Evolutionary conservation across 768 basidiomycete species (phyloP).

Genomic region (Mrakia frigida): DNA sequence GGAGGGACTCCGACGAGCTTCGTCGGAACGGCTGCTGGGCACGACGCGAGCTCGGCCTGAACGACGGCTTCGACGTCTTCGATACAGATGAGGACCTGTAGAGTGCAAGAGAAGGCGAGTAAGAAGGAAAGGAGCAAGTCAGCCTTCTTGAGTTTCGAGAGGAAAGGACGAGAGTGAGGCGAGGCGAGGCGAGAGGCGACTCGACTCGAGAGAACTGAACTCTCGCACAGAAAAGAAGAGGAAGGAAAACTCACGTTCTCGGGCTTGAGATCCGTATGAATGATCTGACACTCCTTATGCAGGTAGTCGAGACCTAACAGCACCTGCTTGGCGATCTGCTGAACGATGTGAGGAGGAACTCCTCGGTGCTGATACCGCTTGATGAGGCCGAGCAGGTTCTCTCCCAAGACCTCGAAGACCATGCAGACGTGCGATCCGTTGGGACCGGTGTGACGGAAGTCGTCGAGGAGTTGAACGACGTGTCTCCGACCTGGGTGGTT

Average conservation of each 20-base stretch:
- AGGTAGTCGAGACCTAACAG: constrained; percentile 94
- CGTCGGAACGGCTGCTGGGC: constrained; percentile 58
- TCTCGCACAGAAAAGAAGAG: neutral
- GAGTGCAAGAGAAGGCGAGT: neutral
- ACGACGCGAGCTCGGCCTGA: constrained; percentile 63
- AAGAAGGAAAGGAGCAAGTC: no score
- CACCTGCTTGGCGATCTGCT: constrained; percentile 95
- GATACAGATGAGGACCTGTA: constrained; percentile 66
- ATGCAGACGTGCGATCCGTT: constrained; percentile 98
- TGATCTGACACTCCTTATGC: constrained; percentile 93
- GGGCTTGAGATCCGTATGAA: constrained; percentile 96
- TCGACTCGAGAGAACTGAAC: neutral
- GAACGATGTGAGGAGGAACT: constrained; percentile 84
- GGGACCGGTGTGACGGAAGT: constrained; percentile 92
- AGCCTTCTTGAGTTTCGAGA: neutral
- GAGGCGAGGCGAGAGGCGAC: neutral
- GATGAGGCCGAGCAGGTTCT: constrained; percentile 89
- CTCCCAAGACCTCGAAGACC: constrained; percentile 98
- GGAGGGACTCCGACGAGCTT: constrained; percentile 85
- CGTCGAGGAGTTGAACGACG: constrained; percentile 95
- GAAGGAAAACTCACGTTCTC: constrained; percentile 65
- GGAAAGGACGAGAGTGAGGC: neutral
- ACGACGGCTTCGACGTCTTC: constrained; percentile 95
- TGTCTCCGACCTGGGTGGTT: constrained; percentile 85
- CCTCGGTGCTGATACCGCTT: constrained; percentile 98